A percentile compares a stretch with the other conserved stretches of the same genome.
Conservation (phyloP, 345 rosid genomes). For the Salix purpurea region DNA sequence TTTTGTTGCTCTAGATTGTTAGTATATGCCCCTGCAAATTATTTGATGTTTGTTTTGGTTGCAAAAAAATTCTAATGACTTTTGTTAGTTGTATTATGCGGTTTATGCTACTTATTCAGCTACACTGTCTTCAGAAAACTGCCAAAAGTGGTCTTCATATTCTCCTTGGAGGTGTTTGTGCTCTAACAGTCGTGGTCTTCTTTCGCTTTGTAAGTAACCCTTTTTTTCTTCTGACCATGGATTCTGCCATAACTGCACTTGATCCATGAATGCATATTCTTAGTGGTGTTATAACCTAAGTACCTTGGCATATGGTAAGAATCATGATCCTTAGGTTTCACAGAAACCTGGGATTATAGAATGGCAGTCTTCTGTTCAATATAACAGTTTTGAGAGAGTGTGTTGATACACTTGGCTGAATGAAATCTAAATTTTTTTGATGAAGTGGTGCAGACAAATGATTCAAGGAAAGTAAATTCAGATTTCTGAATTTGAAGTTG, state of each 20-base stretch:
- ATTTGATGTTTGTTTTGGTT: background rate
- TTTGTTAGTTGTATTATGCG: background rate
- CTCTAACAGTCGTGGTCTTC: slow-evolving; percentile 79
- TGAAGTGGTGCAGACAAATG: background rate
- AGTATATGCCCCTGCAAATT: background rate
- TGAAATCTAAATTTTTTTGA: background rate
- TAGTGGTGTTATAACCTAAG: background rate
- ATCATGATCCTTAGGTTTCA: background rate
- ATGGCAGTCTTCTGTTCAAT: background rate
- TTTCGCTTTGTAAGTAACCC: slow-evolving; percentile 80
- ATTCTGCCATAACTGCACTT: background rate
- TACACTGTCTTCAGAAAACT: slow-evolving; percentile 58
- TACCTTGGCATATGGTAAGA: background rate
- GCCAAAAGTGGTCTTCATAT: slow-evolving; percentile 91
- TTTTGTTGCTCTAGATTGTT: background rate
- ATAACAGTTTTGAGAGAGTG: background rate
- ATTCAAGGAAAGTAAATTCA: background rate
- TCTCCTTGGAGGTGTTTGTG: slow-evolving; percentile 87
- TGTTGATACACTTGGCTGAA: background rate
- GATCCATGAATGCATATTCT: background rate
- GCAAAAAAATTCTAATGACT: background rate
- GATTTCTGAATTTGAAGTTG: background rate
- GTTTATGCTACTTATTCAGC: background rate
- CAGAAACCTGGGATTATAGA: background rate
- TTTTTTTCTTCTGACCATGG: slow-evolving; percentile 4